Conservation (phyloP, 495 filamentous ascomycete genomes). For the Penicillium desertorum region DNA sequence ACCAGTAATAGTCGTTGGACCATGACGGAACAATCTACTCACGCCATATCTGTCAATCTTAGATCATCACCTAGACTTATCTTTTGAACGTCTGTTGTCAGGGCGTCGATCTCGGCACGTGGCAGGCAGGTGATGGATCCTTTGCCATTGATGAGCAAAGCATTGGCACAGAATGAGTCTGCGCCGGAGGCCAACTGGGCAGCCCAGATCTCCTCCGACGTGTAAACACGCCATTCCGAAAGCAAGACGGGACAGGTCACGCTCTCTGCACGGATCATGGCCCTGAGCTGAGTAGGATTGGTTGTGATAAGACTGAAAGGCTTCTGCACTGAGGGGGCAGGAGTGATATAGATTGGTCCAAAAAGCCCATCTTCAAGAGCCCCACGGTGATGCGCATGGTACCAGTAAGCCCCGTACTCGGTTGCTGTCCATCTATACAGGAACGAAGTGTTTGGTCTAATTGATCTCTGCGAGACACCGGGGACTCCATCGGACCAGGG, state of each 20-base stretch:
- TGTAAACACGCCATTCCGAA: slow-evolving; percentile 55
- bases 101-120: slow-evolving; percentile 35
- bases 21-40: slow-evolving; percentile 8
- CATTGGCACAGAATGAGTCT: slow-evolving; percentile 47
- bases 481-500: slow-evolving; percentile 58
- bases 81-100: slow-evolving; percentile 31
- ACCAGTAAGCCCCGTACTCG: slow-evolving; percentile 39
- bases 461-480: slow-evolving; percentile 46
- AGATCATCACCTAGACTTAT: slow-evolving; percentile 26
- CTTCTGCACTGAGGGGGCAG: slow-evolving; percentile 27
- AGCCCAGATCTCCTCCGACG: slow-evolving; percentile 46
- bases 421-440: slow-evolving; percentile 46
- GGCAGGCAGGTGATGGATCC: slow-evolving; percentile 49
- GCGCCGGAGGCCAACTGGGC: slow-evolving; percentile 40
- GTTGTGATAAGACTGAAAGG: slow-evolving; percentile 50
- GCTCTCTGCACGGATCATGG: slow-evolving; percentile 47
- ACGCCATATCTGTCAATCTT: slow-evolving; percentile 52
- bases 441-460: slow-evolving; percentile 46
- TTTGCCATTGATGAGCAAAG: slow-evolving; percentile 57
- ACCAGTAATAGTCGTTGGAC: not conserved
- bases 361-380: slow-evolving; percentile 58
- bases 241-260: slow-evolving; percentile 48
- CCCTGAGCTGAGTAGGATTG: slow-evolving; percentile 35
- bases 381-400: slow-evolving; percentile 53
- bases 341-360: slow-evolving; percentile 52